Evolutionary conservation across 352 stramenopile genomes (phyloP), one percentile per base, ranked within the genome.

Genomic region (Thalassiosira ordinaria): DNA sequence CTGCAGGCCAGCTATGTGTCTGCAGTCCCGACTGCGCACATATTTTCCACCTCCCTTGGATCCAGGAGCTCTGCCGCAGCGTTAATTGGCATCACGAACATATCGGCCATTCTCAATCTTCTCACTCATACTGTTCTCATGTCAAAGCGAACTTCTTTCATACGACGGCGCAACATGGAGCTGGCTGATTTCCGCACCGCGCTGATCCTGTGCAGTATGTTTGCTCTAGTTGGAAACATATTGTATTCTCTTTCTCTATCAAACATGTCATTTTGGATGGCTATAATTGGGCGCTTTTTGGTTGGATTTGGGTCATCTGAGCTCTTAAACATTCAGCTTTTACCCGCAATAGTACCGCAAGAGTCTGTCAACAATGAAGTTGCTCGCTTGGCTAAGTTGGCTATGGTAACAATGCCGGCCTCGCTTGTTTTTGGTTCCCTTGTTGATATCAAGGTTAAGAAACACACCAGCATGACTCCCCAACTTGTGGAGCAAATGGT

Each of bases 1-100:
- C n/a, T 16, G n/a, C 29, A 93, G 88, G 70, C 78, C 4, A 93
- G 92, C 61, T 93, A 92, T 63, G 92, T 87, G 47, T 71, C 86
- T 16, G 63, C 85, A n/a, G 72, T 89, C 29, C 76, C 89, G 29
- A 85, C 83, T 29, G 75, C 86, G 11, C 76, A 80, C 35, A 70
- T 83, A 22, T 89, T 84, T 72, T 61, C 62, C 4, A 51, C 55
- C 11, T 39, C 70, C 37, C 61, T 83, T 18, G 73, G 74, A 26
- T 63, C 75, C 33, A 82, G 65, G 26, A 66, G 37, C 60, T 85
- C 73, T 33, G 69, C 80, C 52, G 77, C 78, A 31, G 29, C 73
- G 16, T 63, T 93, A 26, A 89, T 90, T 62, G 88, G 86, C 33
- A 67, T 66, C 22, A 24, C 85, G n/a, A 91, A 82, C 63, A 39